Percentiles rank a stretch among this genome's conserved stretches.
Evolutionary conservation across 163 green algal species (phyloP).

Genomic region (Chlamydomonas reinhardtii): DNA sequence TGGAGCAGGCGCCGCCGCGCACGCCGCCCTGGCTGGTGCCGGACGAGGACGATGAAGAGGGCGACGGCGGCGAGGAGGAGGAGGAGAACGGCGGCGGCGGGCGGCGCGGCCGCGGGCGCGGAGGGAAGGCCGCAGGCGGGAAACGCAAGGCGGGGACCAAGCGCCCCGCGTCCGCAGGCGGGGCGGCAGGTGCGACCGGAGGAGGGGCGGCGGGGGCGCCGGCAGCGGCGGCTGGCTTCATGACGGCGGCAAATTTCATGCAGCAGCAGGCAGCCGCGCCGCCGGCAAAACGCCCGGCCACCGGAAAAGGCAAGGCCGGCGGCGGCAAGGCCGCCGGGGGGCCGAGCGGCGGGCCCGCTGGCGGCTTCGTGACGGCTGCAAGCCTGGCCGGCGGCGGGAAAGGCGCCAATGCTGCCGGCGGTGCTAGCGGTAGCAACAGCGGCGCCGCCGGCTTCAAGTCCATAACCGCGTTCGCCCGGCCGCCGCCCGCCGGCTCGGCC

Average conservation of each 20-base stretch:
- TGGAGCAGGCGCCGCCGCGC: conserved; percentile 19
- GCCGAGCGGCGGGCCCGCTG: not conserved
- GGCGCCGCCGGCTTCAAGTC: no score
- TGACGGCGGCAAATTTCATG: conserved; percentile 31
- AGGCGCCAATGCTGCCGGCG: not conserved
- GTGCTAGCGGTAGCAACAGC: no score
- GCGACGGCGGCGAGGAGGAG: not conserved
- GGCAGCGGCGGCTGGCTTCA: conserved; percentile 16
- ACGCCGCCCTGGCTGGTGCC: conserved; percentile 16
- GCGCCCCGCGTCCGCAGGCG: not conserved
- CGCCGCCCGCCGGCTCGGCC: no score
- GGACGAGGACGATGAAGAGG: not conserved
- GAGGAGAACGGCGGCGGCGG: not conserved
- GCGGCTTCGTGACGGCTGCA: conserved; percentile 2
- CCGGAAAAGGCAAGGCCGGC: conserved; percentile 1
- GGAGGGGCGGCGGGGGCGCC: not conserved
- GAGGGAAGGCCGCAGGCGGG: not conserved
- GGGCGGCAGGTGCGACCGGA: not conserved
- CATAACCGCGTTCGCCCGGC: no score
- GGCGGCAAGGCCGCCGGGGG: not conserved
- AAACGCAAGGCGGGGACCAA: not conserved
- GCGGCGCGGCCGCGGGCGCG: not conserved
- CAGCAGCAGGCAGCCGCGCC: not conserved
- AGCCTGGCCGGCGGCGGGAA: not conserved
- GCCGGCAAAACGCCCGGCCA: not conserved